These are phyloP conservation scores for Tetragonia tetragonoides DNA, from an alignment of 148 eudicot genomes.

Conservation along the genomic window DNA sequence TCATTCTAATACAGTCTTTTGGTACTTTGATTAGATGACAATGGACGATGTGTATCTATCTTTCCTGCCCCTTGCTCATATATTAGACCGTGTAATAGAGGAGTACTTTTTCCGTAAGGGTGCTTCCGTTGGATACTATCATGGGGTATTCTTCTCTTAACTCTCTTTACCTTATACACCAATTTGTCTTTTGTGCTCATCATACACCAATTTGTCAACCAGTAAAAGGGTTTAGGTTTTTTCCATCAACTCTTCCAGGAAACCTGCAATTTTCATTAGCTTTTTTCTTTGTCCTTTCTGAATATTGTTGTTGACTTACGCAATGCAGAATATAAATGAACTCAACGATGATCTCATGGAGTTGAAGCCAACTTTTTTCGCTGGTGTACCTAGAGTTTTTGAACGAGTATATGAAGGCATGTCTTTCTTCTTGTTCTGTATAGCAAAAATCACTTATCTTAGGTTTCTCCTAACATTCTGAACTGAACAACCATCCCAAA, in stretches of 20 bases:
- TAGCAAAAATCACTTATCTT: not conserved
- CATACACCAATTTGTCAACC: not conserved
- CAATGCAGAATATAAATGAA: conserved; percentile 69
- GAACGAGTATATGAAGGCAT: conserved; percentile 90
- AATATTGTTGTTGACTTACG: not conserved
- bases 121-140: conserved; percentile 96
- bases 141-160: conserved; percentile 63
- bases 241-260: not conserved
- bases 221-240: no score
- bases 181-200: not conserved
- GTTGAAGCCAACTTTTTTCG: conserved; percentile 87
- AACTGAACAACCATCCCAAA: not conserved
- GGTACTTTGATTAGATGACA: conserved; percentile 59
- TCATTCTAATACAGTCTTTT: conserved; percentile 12
- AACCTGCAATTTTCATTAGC: not conserved
- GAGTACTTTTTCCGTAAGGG: conserved; percentile 94
- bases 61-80: conserved; percentile 94
- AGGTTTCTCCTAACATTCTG: not conserved
- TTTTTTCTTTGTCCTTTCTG: not conserved
- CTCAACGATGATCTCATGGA: conserved; percentile 79
- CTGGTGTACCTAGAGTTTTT: conserved; percentile 90
- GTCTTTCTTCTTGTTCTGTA: conserved; percentile 13
- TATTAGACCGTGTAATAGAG: conserved; percentile 92
- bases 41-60: conserved; percentile 87
- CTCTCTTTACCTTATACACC: not conserved